These are phyloP conservation scores for Echeveria elegans DNA, from an alignment of 164 flowering plant genomes.

Conservation along the genomic window DNA sequence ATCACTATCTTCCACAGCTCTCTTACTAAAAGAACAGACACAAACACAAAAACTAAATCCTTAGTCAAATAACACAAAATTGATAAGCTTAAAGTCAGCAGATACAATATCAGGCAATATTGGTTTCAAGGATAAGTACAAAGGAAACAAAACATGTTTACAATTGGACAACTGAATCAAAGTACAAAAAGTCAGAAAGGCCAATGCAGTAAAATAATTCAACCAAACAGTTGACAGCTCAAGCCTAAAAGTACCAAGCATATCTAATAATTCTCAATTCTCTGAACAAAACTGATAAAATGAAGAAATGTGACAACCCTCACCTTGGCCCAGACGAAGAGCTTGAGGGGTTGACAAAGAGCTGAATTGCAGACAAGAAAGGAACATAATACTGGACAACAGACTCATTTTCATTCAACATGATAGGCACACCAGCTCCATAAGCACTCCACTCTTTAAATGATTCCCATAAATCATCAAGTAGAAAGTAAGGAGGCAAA, in stretches of 20 bases:
- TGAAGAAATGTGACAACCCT: neutral
- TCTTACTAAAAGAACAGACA: constrained; percentile 19
- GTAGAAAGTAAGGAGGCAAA: constrained; percentile 34
- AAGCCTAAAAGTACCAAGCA: neutral
- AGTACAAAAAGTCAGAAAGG: neutral
- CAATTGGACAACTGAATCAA: neutral
- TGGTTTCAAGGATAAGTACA: neutral
- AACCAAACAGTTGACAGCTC: neutral
- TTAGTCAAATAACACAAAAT: neutral
- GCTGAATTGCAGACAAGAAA: constrained; percentile 66
- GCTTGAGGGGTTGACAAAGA: constrained; percentile 39
- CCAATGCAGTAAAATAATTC: neutral
- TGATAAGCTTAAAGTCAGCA: neutral
- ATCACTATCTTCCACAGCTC: constrained; percentile 47
- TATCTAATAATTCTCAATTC: neutral
- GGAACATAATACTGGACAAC: constrained; percentile 72
- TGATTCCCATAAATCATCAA: constrained; percentile 70
- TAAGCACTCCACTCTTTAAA: constrained; percentile 77
- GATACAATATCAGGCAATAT: neutral
- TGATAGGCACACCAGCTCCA: constrained; percentile 65
- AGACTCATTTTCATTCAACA: constrained; percentile 42
- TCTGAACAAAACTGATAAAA: neutral
- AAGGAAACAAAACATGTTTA: too few relatives aligned
- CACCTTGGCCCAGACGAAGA: constrained; percentile 25
- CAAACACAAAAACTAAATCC: neutral